Evolutionary conservation across 805 yeast genomes (phyloP).

Genomic region (Torulaspora gathmanii): DNA sequence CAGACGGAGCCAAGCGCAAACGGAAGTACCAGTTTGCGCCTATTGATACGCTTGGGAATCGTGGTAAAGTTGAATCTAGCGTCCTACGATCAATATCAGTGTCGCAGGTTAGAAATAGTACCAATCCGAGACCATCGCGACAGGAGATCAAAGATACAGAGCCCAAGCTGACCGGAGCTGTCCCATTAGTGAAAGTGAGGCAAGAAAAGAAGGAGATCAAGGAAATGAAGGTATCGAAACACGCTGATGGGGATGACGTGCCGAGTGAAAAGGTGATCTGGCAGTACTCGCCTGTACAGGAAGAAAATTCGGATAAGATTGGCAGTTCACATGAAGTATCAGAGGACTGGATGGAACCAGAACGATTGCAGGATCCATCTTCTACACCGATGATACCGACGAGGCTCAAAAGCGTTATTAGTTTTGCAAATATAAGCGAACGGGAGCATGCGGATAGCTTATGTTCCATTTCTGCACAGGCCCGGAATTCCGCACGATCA

Average conservation of each 20-base stretch:
- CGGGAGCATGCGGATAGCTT: conserved; percentile 6
- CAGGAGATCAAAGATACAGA: conserved; percentile 3
- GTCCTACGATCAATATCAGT: conserved; percentile 30
- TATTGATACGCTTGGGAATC: conserved; percentile 19
- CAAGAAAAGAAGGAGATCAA: neutral
- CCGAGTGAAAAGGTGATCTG: conserved; percentile 33
- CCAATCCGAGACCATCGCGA: conserved; percentile 4
- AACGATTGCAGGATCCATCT: conserved; percentile 21
- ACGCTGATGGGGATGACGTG: conserved; percentile 4
- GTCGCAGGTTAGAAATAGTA: conserved; percentile 29
- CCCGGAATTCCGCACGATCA: conserved; percentile 9
- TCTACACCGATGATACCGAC: conserved; percentile 33
- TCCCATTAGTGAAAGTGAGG: neutral
- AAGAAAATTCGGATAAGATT: conserved; percentile 14
- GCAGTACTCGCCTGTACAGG: conserved; percentile 29
- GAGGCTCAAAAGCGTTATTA: conserved; percentile 25
- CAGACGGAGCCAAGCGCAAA: conserved; percentile 12
- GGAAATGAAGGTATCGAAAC: neutral
- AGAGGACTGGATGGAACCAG: conserved; percentile 13
- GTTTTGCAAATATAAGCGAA: conserved; percentile 24
- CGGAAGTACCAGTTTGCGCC: conserved; percentile 32
- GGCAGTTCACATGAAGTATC: conserved; percentile 19
- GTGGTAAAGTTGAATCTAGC: conserved; percentile 9
- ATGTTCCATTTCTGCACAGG: conserved; percentile 8
- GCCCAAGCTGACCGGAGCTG: conserved; percentile 4